Percentiles rank a stretch among this genome's conserved stretches.
These are phyloP conservation scores for Bryopsis sp. DNA, from an alignment of 139 green algal species.

Conservation along the genomic window DNA sequence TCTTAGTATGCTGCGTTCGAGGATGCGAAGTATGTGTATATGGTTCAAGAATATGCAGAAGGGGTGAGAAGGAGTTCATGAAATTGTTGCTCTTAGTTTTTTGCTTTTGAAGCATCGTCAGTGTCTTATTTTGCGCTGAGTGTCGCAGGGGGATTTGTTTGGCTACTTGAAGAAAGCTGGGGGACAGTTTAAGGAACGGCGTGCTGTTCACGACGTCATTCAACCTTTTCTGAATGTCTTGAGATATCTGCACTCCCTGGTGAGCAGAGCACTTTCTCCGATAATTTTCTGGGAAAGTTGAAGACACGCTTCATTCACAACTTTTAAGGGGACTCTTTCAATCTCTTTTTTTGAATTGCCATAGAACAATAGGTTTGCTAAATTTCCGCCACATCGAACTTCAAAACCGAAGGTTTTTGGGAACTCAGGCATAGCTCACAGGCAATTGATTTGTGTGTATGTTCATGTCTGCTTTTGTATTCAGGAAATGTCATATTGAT, in stretches of 20 bases:
- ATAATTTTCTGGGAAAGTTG: too few species aligned
- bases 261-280: background rate
- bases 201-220: conserved; percentile 9
- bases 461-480: background rate
- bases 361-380: background rate
- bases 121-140: too few species aligned
- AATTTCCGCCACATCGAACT: too few species aligned
- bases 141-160: conserved; percentile 15
- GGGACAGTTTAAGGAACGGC: conserved; percentile 6
- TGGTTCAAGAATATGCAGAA: conserved; percentile 20
- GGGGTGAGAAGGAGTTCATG: background rate
- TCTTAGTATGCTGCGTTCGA: conserved; percentile 16
- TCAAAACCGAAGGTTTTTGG: too few species aligned
- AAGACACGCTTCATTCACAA: too few species aligned
- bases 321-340: too few species aligned
- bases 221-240: conserved; percentile 9
- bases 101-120: background rate
- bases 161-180: background rate
- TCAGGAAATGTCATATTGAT: background rate
- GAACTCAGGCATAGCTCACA: too few species aligned
- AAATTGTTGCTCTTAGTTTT: background rate
- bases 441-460: too few species aligned
- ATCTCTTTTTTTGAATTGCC: too few species aligned
- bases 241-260: conserved; percentile 9
- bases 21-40: conserved; percentile 18